Base-by-base conservation (phyloP, 2,329 filamentous ascomycete species). In the Reticulascus tulasneorum region DNA sequence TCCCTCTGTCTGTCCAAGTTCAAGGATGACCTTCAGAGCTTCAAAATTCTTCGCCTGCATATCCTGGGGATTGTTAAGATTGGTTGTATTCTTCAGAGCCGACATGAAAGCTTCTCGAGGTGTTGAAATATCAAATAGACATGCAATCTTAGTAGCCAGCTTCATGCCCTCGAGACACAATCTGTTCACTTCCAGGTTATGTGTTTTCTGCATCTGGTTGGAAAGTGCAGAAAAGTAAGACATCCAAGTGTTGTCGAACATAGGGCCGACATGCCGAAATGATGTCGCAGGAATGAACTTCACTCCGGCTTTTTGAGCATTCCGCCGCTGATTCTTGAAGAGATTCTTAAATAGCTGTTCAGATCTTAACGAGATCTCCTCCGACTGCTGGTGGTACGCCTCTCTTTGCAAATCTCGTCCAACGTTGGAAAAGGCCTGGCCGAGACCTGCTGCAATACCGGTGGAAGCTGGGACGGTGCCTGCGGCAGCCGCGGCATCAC, bases 201-300 rank as follows among this genome's bases (percentile, higher is more conserved):
- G 86, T 0, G 87, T 85, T 55, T 95, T 90, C 51, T 97, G 93
- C 58, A 93, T 90, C 49, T 94, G 86, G 33, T 86, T 90, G 2
- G 91, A 96, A 18, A 98, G 74, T 0, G 90, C 90, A 6, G 91
- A 97, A 53, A 98, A 84, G 60, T 96, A 94, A 9, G 91, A 95
- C 91, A 97, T 98, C 93, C 93, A 98, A 0, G 89, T 94, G 17
- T 95, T 89, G 52, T 95, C 90, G 55, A 98, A 97, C 93, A 98
- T 98, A 1, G 93, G 89, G 0, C 93, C 93, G 32, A 96, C 86
- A 58, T 98, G 93, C 51, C 88, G 91, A 58, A 88, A 90, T 0
- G 90, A 97, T 2, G 88, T 93, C 4, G 93, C 93, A 2, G 88
- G 86, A 36, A 98, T 94, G 60, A 93, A 98, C 69, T 81, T 63